Percentiles rank a stretch among this genome's conserved stretches.
These are phyloP conservation scores for Kwoniella sp. DNA, from an alignment of 768 basidiomycete species.

Conservation along the genomic window DNA sequence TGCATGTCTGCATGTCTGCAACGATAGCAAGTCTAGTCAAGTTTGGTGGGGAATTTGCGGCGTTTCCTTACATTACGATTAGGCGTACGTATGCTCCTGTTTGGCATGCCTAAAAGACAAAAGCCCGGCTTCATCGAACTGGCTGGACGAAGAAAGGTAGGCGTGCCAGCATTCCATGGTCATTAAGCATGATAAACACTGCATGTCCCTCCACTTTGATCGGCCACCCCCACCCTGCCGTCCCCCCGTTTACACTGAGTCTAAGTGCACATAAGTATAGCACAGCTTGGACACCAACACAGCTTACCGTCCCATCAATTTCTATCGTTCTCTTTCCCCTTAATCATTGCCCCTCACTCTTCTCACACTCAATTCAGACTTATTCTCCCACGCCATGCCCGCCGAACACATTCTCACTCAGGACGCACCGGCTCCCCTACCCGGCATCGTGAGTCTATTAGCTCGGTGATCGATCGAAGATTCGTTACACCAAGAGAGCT, in stretches of 20 bases:
- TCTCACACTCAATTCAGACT: neutral
- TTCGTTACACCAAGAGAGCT: neutral
- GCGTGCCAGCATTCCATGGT: neutral
- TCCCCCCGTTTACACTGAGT: too few relatives aligned
- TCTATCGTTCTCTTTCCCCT: too few relatives aligned
- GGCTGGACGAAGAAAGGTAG: neutral
- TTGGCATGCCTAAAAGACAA: neutral
- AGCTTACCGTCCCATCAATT: too few relatives aligned
- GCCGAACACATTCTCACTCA: conserved; percentile 45
- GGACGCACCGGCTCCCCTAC: conserved; percentile 48
- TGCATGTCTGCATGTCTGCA: too few relatives aligned
- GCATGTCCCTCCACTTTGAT: conserved; percentile 1
- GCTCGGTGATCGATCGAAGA: neutral
- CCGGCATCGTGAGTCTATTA: conserved; percentile 36
- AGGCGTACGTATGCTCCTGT: too few relatives aligned
- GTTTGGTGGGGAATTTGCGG: neutral
- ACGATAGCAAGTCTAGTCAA: too few relatives aligned
- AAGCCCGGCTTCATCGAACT: too few relatives aligned
- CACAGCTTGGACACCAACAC: too few relatives aligned
- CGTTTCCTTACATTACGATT: neutral
- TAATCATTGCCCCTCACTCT: neutral
- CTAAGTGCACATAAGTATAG: too few relatives aligned
- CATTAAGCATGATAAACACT: too few relatives aligned
- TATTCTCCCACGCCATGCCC: conserved; percentile 30
- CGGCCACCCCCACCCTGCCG: too few relatives aligned